Base-by-base conservation (phyloP, 2,329 filamentous ascomycete species). In the Fusarium phyllophilum region DNA sequence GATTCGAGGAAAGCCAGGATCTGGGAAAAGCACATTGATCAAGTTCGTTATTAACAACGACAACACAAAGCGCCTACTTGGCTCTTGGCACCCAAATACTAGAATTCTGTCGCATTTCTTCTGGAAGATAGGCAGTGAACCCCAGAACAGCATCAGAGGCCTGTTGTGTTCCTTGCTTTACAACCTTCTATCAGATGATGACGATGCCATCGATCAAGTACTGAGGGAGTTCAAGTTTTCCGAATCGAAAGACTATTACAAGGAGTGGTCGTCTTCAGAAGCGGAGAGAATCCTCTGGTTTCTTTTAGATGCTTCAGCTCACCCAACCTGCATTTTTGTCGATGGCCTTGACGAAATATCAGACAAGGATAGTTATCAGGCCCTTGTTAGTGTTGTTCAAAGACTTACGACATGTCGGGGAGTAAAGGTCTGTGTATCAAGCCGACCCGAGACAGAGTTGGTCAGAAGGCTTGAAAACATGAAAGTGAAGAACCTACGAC, bases 41-140 rank as follows among this genome's bases (percentile, higher is more conserved):
- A 68, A 52, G 2, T 61, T 52, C 2, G 4, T 67, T 0, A n/a
- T 68, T 0, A 6, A 52, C 0, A 52, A 36, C 2, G 6, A 33
- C 2, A 61, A 31, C 22, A 67, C 34, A 0, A 36, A 29, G 0
- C 15, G 15, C 1, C 3, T 68, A 0, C n/a, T 68, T 3, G 3
- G 9, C 0, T 51, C 11, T 1, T 20, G 45, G n/a, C 6, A 3
- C 0, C 6, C 20, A 0, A 13, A 26, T 0, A n/a, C 8, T 0
- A 26, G 7, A 4, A 4, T 67, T 3, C 1, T 67, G 0, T 67
- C 64, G 0, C 34, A 67, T 14, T 68, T 68, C 18, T 45, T 68
- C 1, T 68, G 62, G 65, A 68, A 68, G 6, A 67, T 68, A 4
- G 65, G 65, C 1, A 17, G 9, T 2, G 34, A 68, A 3, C 12